Evolutionary conservation across 371 early-diverging fungal genomes (phyloP).

Genomic region (Zancudomyces culisetae): DNA sequence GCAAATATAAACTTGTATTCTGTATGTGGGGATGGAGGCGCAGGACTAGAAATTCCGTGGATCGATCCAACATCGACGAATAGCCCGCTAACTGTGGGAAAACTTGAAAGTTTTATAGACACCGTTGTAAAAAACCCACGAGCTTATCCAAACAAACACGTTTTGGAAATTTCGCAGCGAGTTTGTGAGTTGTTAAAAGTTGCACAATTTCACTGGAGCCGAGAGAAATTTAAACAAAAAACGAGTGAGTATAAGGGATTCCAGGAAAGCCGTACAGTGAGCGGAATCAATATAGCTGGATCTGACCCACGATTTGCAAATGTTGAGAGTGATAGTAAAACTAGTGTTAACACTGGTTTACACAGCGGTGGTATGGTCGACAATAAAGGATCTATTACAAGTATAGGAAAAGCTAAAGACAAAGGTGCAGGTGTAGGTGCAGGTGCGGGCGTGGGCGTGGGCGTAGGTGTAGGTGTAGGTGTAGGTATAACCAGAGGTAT

Average conservation of each 20-base stretch:
- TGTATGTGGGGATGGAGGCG: neutral
- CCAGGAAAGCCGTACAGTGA: too few species aligned
- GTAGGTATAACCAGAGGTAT: too few species aligned
- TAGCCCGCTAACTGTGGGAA: neutral
- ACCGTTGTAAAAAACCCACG: neutral
- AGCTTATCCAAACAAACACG: neutral
- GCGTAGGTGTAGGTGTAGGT: neutral
- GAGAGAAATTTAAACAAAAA: conserved; percentile 16
- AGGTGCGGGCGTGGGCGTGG: neutral
- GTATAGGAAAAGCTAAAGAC: neutral
- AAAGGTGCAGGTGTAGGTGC: neutral
- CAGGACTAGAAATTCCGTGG: conserved; percentile 1
- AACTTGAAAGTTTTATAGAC: neutral
- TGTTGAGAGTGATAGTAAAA: neutral
- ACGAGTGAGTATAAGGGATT: conserved; percentile 2
- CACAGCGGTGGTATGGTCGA: neutral
- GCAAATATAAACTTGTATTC: neutral
- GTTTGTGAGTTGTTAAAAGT: neutral
- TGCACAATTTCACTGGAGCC: conserved; percentile 10
- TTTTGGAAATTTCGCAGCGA: neutral
- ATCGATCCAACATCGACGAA: neutral
- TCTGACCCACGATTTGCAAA: neutral
- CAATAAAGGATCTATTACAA: neutral
- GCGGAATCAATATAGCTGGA: neutral
- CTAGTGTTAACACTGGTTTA: neutral